These are phyloP conservation scores for Pseudohyphozyma bogoriensis DNA, from an alignment of 768 basidiomycete genomes.

Conservation along the genomic window DNA sequence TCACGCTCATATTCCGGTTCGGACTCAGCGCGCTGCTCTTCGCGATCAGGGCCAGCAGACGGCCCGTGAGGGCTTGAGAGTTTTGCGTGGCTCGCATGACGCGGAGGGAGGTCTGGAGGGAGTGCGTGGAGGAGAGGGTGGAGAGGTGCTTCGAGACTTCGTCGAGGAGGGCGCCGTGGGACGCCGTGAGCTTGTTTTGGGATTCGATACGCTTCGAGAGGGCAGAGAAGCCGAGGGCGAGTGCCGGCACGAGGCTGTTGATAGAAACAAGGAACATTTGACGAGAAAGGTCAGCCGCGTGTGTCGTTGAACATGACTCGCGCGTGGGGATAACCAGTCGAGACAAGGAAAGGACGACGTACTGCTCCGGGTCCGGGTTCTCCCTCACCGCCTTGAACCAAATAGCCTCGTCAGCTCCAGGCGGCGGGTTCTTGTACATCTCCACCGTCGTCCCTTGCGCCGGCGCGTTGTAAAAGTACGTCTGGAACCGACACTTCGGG, in stretches of 20 bases:
- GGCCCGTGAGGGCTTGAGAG: constrained; percentile 61
- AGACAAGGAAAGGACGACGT: constrained; percentile 30
- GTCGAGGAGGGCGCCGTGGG: constrained; percentile 50
- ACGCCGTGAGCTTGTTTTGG: constrained; percentile 55
- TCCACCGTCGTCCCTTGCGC: constrained; percentile 59
- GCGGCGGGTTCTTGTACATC: constrained; percentile 60
- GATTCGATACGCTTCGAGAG: constrained; percentile 67
- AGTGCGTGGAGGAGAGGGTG: constrained; percentile 53
- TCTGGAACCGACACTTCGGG: constrained; percentile 69
- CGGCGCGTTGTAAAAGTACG: constrained; percentile 71
- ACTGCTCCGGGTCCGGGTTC: constrained; percentile 75
- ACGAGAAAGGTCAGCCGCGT: too few relatives aligned
- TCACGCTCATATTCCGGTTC: constrained; percentile 59
- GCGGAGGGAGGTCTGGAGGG: constrained; percentile 57
- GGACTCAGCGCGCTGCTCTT: constrained; percentile 73
- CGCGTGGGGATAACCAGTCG: too few relatives aligned
- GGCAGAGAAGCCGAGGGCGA: constrained; percentile 73
- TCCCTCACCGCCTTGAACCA: constrained; percentile 73
- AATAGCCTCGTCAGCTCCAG: constrained; percentile 57
- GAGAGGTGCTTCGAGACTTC: constrained; percentile 59
- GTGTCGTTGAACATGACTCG: neutral
- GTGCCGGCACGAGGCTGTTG: constrained; percentile 60
- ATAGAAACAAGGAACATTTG: neutral
- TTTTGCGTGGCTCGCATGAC: constrained; percentile 53
- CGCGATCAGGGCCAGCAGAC: constrained; percentile 58